Conservation (phyloP, 768 basidiomycete species). For the Boletellus sp. region DNA sequence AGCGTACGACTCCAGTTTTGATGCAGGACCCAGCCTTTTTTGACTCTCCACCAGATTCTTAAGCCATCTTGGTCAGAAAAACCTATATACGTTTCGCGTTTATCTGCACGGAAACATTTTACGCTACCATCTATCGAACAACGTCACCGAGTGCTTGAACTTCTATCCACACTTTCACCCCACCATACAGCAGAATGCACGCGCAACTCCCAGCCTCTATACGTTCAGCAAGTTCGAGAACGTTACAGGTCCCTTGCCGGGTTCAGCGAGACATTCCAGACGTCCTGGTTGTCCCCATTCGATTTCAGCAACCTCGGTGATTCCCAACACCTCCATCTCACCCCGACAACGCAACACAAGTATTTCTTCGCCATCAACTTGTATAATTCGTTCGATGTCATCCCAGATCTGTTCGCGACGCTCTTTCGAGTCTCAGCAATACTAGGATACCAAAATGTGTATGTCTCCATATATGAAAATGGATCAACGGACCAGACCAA, state of each 20-base stretch:
- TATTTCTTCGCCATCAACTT: conserved; percentile 99
- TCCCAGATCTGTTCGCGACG: conserved; percentile 94
- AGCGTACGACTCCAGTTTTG: conserved; percentile 22
- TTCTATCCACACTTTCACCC: conserved; percentile 82
- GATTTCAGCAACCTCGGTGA: conserved; percentile 44
- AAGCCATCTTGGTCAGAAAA: conserved; percentile 52
- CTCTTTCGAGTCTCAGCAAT: conserved; percentile 91
- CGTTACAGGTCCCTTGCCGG: conserved; percentile 85
- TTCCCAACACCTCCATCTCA: conserved; percentile 35
- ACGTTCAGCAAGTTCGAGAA: conserved; percentile 78
- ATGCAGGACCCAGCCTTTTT: not conserved
- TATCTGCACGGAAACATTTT: conserved; percentile 58
- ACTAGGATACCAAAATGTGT: conserved; percentile 96
- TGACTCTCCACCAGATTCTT: conserved; percentile 18
- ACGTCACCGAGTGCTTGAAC: conserved; percentile 78
- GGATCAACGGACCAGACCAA: conserved; percentile 99
- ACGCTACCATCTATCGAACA: conserved; percentile 79
- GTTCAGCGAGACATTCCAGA: conserved; percentile 54
- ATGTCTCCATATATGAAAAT: conserved; percentile 98
- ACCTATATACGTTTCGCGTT: conserved; percentile 43
- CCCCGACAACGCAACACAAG: conserved; percentile 72
- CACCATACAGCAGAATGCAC: conserved; percentile 95
- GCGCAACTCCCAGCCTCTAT: conserved; percentile 76
- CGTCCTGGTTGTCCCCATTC: conserved; percentile 59
- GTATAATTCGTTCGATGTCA: conserved; percentile 98